Percentiles rank a stretch among this genome's conserved stretches.
These are phyloP conservation scores for Aspergillus niger DNA, from an alignment of 2,329 filamentous ascomycete genomes.

Conservation along the genomic window DNA sequence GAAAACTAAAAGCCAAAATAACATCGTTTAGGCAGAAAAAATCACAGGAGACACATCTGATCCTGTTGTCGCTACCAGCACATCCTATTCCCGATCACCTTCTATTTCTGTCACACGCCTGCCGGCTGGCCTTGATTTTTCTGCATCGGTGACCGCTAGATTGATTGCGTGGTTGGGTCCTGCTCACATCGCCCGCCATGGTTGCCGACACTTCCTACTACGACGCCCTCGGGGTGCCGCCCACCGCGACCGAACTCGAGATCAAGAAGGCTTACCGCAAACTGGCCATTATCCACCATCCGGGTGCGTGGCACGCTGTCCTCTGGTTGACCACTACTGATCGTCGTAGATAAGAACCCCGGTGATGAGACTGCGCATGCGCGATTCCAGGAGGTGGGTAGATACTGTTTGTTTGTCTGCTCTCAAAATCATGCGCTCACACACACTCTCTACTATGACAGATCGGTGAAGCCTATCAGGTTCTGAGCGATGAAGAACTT, in stretches of 20 bases:
- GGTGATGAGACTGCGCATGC: slow-evolving; percentile 91
- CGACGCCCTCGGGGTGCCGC: slow-evolving; percentile 80
- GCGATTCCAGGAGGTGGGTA: slow-evolving; percentile 80
- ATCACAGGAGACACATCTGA: slow-evolving; percentile 7
- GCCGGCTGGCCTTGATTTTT: background rate
- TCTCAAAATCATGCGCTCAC: background rate
- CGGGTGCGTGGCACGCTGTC: slow-evolving; percentile 54
- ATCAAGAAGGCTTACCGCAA: slow-evolving; percentile 98
- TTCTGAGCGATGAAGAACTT: slow-evolving; percentile 83
- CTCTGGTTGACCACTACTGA: slow-evolving; percentile 19
- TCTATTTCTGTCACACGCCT: background rate
- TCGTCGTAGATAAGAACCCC: slow-evolving; percentile 83
- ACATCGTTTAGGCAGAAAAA: slow-evolving; percentile 28
- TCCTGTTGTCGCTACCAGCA: background rate
- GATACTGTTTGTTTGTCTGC: slow-evolving; percentile 19
- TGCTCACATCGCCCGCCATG: slow-evolving; percentile 56
- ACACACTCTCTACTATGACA: slow-evolving; percentile 29
- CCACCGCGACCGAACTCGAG: slow-evolving; percentile 83
- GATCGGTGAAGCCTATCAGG: slow-evolving; percentile 71
- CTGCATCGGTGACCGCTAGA: background rate
- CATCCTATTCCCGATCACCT: background rate
- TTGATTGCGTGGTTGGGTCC: slow-evolving; percentile 6
- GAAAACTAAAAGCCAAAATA: slow-evolving; percentile 4
- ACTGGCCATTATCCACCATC: slow-evolving; percentile 89
- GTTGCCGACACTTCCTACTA: slow-evolving; percentile 88